These are phyloP conservation scores for Aspergillus tubingensis DNA, from an alignment of 2,329 filamentous ascomycete species.

Conservation along the genomic window DNA sequence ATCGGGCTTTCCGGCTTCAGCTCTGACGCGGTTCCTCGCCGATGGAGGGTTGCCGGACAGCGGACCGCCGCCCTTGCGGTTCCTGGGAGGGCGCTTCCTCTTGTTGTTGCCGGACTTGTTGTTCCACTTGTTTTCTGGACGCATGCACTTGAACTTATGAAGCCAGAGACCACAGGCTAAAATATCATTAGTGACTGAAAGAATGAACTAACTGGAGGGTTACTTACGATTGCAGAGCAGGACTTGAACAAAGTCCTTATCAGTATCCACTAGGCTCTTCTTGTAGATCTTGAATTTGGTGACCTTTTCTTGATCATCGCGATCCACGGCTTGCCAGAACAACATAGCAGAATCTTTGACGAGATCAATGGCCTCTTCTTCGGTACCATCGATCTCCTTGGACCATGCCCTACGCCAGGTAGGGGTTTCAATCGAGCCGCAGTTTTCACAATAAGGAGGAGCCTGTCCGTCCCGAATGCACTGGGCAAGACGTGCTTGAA, in stretches of 20 bases:
- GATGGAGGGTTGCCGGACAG: constrained; percentile 30
- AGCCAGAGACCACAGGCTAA: constrained; percentile 90
- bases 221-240: constrained; percentile 83
- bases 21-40: constrained; percentile 35
- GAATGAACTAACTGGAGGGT: not conserved
- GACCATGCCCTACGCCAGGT: constrained; percentile 94
- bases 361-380: constrained; percentile 69
- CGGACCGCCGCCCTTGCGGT: constrained; percentile 36
- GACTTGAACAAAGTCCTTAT: constrained; percentile 71
- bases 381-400: constrained; percentile 71
- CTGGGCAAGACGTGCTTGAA: constrained; percentile 57
- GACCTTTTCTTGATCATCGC: constrained; percentile 63
- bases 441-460: constrained; percentile 88
- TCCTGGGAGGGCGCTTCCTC: constrained; percentile 42
- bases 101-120: constrained; percentile 58
- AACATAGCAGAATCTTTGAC: constrained; percentile 73
- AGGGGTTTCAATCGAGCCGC: constrained; percentile 91
- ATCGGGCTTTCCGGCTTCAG: constrained; percentile 30
- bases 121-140: constrained; percentile 82
- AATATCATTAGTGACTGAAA: constrained; percentile 11
- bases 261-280: constrained; percentile 67
- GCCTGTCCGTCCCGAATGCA: constrained; percentile 76
- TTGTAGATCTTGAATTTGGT: constrained; percentile 72
- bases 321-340: constrained; percentile 68
- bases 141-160: constrained; percentile 80